A percentile compares a stretch with the other conserved stretches of the same genome.
These are phyloP conservation scores for Leptomonas seymouri DNA, from an alignment of 208 protist species.

Conservation along the genomic window DNA sequence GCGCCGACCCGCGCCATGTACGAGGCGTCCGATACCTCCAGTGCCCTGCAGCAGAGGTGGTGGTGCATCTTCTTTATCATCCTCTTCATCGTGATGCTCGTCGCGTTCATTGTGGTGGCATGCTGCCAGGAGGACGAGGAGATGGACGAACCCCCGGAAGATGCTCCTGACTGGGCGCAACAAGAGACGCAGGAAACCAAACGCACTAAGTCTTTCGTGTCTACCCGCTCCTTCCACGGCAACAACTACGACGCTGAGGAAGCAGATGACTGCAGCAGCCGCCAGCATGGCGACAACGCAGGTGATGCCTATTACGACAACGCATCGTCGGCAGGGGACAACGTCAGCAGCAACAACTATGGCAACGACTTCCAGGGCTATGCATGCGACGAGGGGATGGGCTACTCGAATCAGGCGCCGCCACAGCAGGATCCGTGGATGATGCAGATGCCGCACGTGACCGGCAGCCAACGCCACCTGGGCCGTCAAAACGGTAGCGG, in stretches of 20 bases:
- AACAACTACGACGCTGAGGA: constrained; percentile 15
- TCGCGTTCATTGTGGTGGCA: constrained; percentile 34
- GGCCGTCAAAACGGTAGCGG: constrained; percentile 13
- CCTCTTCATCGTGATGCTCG: constrained; percentile 29
- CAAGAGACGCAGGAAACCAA: constrained; percentile 22
- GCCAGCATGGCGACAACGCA: not conserved
- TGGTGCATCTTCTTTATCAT: constrained; percentile 42
- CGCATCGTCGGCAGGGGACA: constrained; percentile 15
- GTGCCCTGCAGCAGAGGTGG: constrained; percentile 33
- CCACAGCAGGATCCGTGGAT: not conserved
- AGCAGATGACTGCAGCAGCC: not conserved
- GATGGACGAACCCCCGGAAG: constrained; percentile 59
- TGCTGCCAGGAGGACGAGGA: constrained; percentile 51
- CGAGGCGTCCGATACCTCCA: constrained; percentile 27
- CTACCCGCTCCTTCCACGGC: constrained; percentile 38
- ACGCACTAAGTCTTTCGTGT: constrained; percentile 39
- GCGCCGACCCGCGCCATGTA: constrained; percentile 19
- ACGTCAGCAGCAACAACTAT: not conserved
- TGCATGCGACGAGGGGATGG: no score
- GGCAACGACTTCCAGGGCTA: not conserved
- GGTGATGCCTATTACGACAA: not conserved
- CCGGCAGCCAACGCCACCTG: constrained; percentile 8
- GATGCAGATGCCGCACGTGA: not conserved
- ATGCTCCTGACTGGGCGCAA: constrained; percentile 51
- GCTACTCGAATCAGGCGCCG: not conserved